Percentiles rank a stretch among this genome's conserved stretches.
Conservation (phyloP, 2,329 filamentous ascomycete species). For the Colletotrichum cereale region DNA sequence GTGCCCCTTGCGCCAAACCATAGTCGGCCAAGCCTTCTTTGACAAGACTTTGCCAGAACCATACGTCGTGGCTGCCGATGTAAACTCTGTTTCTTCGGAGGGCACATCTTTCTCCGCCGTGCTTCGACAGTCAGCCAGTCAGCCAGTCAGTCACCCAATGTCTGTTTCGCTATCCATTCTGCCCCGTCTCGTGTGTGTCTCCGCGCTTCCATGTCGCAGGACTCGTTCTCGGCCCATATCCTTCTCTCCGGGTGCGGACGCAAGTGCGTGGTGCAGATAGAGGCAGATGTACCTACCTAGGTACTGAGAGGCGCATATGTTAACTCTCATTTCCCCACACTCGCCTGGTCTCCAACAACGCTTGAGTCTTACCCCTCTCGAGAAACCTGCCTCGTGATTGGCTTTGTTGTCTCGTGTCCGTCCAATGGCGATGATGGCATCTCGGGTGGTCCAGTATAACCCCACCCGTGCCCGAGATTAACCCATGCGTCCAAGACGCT, state of each 20-base stretch:
- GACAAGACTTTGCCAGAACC: constrained; percentile 14
- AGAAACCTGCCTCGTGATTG: constrained; percentile 9
- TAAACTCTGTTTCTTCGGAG: constrained; percentile 2
- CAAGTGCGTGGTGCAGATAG: neutral
- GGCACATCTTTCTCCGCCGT: neutral
- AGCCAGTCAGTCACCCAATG: too few species aligned
- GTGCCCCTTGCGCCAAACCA: constrained; percentile 6
- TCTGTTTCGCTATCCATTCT: neutral
- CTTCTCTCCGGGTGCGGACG: neutral
- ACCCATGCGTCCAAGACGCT: constrained; percentile 31
- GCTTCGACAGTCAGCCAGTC: neutral
- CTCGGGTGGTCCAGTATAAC: neutral
- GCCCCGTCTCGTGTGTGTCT: neutral
- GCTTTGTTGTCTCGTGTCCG: neutral
- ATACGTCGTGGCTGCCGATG: constrained; percentile 5
- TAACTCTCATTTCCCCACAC: constrained; percentile 27
- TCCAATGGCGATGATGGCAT: constrained; percentile 25
- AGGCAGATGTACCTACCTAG: neutral
- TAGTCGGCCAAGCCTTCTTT: neutral
- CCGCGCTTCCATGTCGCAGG: neutral
- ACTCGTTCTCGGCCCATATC: neutral
- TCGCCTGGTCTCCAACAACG: constrained; percentile 20
- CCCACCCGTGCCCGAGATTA: constrained; percentile 11
- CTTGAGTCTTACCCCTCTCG: neutral
- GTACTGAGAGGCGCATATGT: neutral